A percentile compares a stretch with the other conserved stretches of the same genome.
phyloP scores from a whole-genome alignment of 495 filamentous ascomycete species.

The Penicillium dipodomyicola region DNA sequence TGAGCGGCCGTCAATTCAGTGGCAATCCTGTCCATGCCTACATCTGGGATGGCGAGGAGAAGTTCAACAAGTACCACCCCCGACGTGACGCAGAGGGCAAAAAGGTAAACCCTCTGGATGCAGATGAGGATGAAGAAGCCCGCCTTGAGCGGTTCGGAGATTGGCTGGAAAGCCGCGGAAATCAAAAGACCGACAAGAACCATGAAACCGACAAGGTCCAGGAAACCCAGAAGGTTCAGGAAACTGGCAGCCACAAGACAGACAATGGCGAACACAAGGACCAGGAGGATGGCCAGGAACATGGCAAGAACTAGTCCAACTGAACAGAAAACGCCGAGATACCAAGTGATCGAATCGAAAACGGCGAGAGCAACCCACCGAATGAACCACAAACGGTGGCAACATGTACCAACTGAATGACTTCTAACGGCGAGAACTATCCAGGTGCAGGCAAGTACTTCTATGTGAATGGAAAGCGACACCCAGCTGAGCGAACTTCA shows the following conservation, averaged over 20 bases:
- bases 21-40: conserved; percentile 73
- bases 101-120: background rate
- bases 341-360: background rate
- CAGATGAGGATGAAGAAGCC: conserved; percentile 35
- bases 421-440: background rate
- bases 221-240: too few species aligned
- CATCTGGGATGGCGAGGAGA: conserved; percentile 70
- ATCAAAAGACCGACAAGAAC: background rate
- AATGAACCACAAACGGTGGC: background rate
- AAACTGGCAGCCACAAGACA: background rate
- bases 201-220: background rate
- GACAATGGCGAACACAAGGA: background rate
- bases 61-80: conserved; percentile 66
- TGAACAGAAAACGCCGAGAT: background rate
- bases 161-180: conserved; percentile 49
- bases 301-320: background rate
- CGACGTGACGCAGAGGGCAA: conserved; percentile 31
- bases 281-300: background rate
- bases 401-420: background rate
- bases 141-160: conserved; percentile 55
- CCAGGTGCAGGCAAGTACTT: too few species aligned
- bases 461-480: too few species aligned
- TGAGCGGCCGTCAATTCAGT: conserved; percentile 80
- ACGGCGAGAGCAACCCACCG: background rate
- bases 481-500: background rate